These are phyloP conservation scores for Metschnikowia baotianmanensis DNA, from an alignment of 805 yeast genomes.

Conservation along the genomic window DNA sequence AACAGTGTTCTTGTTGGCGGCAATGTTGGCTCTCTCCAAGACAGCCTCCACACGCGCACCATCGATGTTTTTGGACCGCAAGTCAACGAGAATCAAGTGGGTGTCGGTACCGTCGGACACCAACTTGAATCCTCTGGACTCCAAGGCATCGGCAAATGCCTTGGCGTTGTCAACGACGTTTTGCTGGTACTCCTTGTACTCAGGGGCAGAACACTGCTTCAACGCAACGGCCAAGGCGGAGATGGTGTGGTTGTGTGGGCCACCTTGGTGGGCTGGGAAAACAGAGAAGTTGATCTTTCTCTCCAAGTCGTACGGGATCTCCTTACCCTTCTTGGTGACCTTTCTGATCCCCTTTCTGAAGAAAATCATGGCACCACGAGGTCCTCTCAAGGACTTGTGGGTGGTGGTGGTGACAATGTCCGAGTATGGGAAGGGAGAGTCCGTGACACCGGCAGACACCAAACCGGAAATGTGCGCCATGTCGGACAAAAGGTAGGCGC, in stretches of 20 bases:
- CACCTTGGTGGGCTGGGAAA: conserved; percentile 99
- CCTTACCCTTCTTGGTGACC: conserved; percentile 81
- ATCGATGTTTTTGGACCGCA: conserved; percentile 77
- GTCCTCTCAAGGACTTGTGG: conserved; percentile 97
- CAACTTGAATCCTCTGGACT: conserved; percentile 62
- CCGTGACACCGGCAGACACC: conserved; percentile 90
- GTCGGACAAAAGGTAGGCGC: conserved; percentile 89
- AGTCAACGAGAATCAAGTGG: conserved; percentile 82
- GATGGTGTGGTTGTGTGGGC: conserved; percentile 98
- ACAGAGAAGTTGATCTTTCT: conserved; percentile 92
- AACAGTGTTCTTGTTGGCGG: conserved; percentile 92
- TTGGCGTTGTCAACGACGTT: conserved; percentile 80
- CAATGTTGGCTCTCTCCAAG: conserved; percentile 86
- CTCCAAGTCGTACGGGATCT: conserved; percentile 82
- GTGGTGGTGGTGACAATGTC: conserved; percentile 98
- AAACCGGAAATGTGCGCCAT: conserved; percentile 98
- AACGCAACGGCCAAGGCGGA: conserved; percentile 94
- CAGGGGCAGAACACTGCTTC: conserved; percentile 87
- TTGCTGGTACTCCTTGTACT: conserved; percentile 81
- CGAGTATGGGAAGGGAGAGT: conserved; percentile 88
- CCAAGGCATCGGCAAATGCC: conserved; percentile 68
- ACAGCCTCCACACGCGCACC: conserved; percentile 96
- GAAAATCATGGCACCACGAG: conserved; percentile 98
- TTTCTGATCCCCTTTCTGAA: conserved; percentile 92
- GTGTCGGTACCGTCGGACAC: conserved; percentile 95